phyloP scores from a whole-genome alignment of 106 monocot genomes.

The Vanilla planifolia region DNA sequence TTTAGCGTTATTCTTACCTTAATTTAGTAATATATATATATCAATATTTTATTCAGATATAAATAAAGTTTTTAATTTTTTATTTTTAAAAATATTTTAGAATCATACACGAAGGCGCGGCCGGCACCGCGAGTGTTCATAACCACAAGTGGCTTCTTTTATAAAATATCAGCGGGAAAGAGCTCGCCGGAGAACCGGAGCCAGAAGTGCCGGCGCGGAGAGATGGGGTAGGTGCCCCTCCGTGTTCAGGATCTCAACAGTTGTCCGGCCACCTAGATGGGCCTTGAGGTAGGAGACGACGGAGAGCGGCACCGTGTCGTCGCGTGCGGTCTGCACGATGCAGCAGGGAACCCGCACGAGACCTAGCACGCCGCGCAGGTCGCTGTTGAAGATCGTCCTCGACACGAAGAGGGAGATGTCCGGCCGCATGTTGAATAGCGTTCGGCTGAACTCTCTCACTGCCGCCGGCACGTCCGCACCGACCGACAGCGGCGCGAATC shows the following conservation, averaged over 20 bases:
- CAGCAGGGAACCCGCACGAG: slow-evolving; percentile 64
- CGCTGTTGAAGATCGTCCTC: slow-evolving; percentile 67
- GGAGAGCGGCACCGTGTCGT: slow-evolving; percentile 67
- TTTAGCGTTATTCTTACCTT: too few relatives aligned
- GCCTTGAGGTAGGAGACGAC: slow-evolving; percentile 64
- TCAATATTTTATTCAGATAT: too few relatives aligned
- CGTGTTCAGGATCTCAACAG: slow-evolving; percentile 61
- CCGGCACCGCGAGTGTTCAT: too few relatives aligned
- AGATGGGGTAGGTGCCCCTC: slow-evolving; percentile 98
- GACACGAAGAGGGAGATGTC: slow-evolving; percentile 87
- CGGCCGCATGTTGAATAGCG: slow-evolving; percentile 93
- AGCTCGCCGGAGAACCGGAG: slow-evolving; percentile 59
- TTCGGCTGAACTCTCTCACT: slow-evolving; percentile 89
- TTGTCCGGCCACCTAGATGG: slow-evolving; percentile 64
- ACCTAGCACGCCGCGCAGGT: slow-evolving; percentile 61
- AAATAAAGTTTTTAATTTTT: too few relatives aligned
- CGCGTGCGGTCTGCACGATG: slow-evolving; percentile 62
- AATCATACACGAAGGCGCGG: too few relatives aligned
- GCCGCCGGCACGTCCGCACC: slow-evolving; percentile 87
- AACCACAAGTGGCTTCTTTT: too few relatives aligned
- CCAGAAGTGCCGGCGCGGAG: slow-evolving; percentile 60
- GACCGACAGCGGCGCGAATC: slow-evolving; percentile 87
- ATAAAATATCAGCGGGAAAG: too few relatives aligned
- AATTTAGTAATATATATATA: too few relatives aligned
- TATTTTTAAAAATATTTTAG: too few relatives aligned